A percentile compares a stretch with the other conserved stretches of the same genome.
Conservation (phyloP, 1,139 yeast genomes). For the Blastobotrys serpentis region DNA sequence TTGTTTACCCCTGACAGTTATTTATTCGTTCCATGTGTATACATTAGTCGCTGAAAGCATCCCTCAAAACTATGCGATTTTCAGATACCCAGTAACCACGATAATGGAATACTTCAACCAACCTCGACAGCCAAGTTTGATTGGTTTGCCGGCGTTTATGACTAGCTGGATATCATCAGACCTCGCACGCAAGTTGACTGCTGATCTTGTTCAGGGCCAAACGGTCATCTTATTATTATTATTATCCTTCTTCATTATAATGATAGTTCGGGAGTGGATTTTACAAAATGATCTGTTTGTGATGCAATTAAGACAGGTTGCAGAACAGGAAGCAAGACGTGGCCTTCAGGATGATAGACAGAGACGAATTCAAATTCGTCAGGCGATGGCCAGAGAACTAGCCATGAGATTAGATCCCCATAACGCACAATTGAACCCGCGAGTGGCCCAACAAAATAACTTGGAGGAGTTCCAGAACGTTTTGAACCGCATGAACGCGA, state of each 20-base stretch:
- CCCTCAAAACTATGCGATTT: constrained; percentile 21
- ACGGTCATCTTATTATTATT: constrained; percentile 31
- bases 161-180: constrained; percentile 7
- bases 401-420: constrained; percentile 8
- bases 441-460: constrained; percentile 9
- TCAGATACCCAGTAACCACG: constrained; percentile 9
- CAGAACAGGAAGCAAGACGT: constrained; percentile 11
- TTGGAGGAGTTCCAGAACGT: constrained; percentile 9
- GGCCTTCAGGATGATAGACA: constrained; percentile 8
- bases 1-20: constrained; percentile 25
- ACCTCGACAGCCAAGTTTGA: constrained; percentile 1
- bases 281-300: constrained; percentile 33
- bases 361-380: constrained; percentile 8
- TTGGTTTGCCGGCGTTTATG: constrained; percentile 10
- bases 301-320: constrained; percentile 20
- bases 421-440: constrained; percentile 5
- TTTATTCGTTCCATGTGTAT: constrained; percentile 22
- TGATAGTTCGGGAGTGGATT: constrained; percentile 42
- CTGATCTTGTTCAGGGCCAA: constrained; percentile 36
- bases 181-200: constrained; percentile 12
- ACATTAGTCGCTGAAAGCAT: constrained; percentile 28
- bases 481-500: background rate
- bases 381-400: constrained; percentile 10
- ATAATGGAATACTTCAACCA: constrained; percentile 4
- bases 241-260: constrained; percentile 32